These are phyloP conservation scores for Marchantia polymorpha DNA, from an alignment of 225 moss, liverwort and hornwort species.

Conservation along the genomic window DNA sequence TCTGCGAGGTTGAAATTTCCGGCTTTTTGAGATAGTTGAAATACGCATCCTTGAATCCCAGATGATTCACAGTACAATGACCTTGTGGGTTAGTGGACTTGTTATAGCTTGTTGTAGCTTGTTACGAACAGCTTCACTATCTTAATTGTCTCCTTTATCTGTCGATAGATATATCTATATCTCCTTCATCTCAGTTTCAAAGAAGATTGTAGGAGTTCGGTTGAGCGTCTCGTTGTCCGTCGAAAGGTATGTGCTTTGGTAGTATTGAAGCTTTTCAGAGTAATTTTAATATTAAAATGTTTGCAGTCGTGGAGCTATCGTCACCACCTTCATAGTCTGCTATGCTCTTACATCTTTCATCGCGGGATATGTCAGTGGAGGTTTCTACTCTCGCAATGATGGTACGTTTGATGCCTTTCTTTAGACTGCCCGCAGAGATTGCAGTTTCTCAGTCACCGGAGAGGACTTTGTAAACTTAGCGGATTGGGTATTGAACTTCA, in stretches of 20 bases:
- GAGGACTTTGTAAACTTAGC: neutral
- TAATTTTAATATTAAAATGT: neutral
- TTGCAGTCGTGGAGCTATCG: constrained; percentile 94
- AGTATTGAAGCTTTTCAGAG: neutral
- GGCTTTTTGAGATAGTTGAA: too few relatives aligned
- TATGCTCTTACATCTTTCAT: constrained; percentile 97
- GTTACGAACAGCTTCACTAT: neutral
- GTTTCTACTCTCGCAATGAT: constrained; percentile 93
- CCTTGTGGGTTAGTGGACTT: neutral
- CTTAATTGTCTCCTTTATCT: neutral
- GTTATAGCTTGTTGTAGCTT: neutral
- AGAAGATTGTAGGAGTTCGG: too few relatives aligned
- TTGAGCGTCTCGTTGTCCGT: neutral
- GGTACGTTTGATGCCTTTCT: constrained; percentile 38
- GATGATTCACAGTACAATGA: neutral
- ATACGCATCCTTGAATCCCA: too few relatives aligned
- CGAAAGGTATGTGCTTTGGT: too few relatives aligned
- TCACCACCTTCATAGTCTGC: constrained; percentile 94
- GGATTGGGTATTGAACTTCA: neutral
- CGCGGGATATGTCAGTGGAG: constrained; percentile 97
- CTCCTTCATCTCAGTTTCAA: neutral
- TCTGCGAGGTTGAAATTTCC: too few relatives aligned
- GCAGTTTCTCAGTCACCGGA: neutral
- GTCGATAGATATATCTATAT: neutral
- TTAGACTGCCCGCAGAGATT: neutral